phyloP scores from a whole-genome alignment of 2,329 filamentous ascomycete genomes.

The Ophiocordyceps sinensis region DNA sequence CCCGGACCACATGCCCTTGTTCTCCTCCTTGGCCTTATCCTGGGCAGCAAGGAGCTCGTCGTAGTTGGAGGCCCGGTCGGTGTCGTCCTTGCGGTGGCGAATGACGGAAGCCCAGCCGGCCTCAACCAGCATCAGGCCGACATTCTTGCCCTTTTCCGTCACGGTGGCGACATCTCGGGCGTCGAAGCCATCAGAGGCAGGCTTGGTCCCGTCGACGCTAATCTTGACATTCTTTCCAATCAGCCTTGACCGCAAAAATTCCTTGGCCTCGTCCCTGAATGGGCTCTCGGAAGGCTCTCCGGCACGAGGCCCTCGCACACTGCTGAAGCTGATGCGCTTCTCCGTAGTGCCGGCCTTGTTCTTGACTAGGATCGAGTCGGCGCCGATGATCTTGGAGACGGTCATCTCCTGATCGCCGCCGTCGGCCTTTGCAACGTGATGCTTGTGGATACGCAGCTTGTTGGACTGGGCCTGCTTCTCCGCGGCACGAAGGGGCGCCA shows the following conservation, averaged over 20 bases:
- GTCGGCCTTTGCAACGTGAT: slow-evolving; percentile 57
- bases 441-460: slow-evolving; percentile 67
- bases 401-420: slow-evolving; percentile 61
- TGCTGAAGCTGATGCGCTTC: slow-evolving; percentile 85
- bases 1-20: slow-evolving; percentile 89
- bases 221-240: slow-evolving; percentile 95
- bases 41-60: slow-evolving; percentile 75
- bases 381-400: slow-evolving; percentile 73
- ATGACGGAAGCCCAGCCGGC: slow-evolving; percentile 90
- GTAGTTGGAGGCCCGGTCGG: slow-evolving; percentile 86
- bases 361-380: slow-evolving; percentile 77
- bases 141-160: slow-evolving; percentile 69
- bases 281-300: slow-evolving; percentile 76
- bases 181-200: slow-evolving; percentile 80
- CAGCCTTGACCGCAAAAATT: slow-evolving; percentile 81
- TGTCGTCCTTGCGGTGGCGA: slow-evolving; percentile 86
- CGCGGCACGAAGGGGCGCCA: slow-evolving; percentile 71
- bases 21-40: slow-evolving; percentile 68
- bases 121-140: slow-evolving; percentile 75
- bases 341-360: slow-evolving; percentile 69
- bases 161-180: slow-evolving; percentile 90
- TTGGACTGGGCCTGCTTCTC: slow-evolving; percentile 72
- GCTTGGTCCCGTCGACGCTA: slow-evolving; percentile 77
- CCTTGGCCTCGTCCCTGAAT: slow-evolving; percentile 87
- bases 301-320: slow-evolving; percentile 81